Evolutionary conservation across 2,329 filamentous ascomycete species (phyloP).

Genomic region (Blumeria hordei): DNA sequence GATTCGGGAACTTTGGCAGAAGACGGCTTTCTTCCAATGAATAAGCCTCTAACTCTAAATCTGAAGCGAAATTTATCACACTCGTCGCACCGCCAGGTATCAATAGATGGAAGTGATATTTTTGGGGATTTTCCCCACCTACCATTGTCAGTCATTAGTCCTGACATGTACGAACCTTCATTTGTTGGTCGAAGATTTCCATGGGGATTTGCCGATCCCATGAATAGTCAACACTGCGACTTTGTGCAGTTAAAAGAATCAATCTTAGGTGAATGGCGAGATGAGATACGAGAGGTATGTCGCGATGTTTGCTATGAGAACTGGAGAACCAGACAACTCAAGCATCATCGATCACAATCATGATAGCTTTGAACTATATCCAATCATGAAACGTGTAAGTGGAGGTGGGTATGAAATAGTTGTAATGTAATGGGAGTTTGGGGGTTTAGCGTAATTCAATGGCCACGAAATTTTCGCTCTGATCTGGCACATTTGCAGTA

Average conservation of each 20-base stretch:
- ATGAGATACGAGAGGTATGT: slow-evolving; percentile 72
- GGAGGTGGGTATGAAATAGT: too few relatives aligned
- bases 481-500: too few relatives aligned
- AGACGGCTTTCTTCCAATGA: neutral
- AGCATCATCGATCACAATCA: slow-evolving; percentile 11
- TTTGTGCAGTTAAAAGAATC: slow-evolving; percentile 75
- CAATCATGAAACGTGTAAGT: too few relatives aligned
- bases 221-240: slow-evolving; percentile 79
- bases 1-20: too few relatives aligned
- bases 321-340: slow-evolving; percentile 55
- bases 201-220: slow-evolving; percentile 92
- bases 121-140: slow-evolving; percentile 40
- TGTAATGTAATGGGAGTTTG: too few relatives aligned
- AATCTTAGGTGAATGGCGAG: slow-evolving; percentile 83
- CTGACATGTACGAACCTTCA: slow-evolving; percentile 66
- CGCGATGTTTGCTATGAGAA: slow-evolving; percentile 87
- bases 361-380: slow-evolving; percentile 3
- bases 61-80: slow-evolving; percentile 13
- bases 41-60: slow-evolving; percentile 13
- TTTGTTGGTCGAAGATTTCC: slow-evolving; percentile 72
- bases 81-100: neutral
- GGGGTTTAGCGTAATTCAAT: too few relatives aligned
- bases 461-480: too few relatives aligned
- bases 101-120: slow-evolving; percentile 19
- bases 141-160: slow-evolving; percentile 81